phyloP scores from a whole-genome alignment of 2,329 filamentous ascomycete genomes.

The Sporothrix luriei region DNA sequence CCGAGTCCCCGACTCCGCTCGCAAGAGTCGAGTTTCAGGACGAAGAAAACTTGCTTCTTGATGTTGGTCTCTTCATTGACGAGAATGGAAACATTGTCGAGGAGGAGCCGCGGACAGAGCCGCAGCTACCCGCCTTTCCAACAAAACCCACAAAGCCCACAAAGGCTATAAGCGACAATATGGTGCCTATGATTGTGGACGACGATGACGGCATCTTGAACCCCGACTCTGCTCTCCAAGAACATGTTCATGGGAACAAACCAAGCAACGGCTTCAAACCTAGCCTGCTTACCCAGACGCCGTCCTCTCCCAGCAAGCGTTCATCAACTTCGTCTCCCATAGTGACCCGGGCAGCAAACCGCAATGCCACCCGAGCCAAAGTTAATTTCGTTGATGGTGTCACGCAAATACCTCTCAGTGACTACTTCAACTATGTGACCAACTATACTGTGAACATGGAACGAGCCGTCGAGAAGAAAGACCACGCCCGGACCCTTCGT shows the following conservation, averaged over 20 bases:
- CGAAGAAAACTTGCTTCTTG: conserved; percentile 48
- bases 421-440: conserved; percentile 32
- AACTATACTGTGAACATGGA: conserved; percentile 36
- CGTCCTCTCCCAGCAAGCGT: conserved; percentile 20
- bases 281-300: not conserved
- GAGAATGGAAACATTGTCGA: conserved; percentile 36
- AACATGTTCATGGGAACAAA: not conserved
- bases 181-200: conserved; percentile 28
- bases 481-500: conserved; percentile 23
- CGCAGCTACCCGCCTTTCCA: conserved; percentile 34
- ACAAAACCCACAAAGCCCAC: not conserved
- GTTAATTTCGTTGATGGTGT: conserved; percentile 33
- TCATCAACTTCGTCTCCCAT: not conserved
- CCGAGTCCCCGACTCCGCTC: conserved; percentile 35
- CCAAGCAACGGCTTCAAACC: not conserved
- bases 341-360: conserved; percentile 21
- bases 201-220: conserved; percentile 31
- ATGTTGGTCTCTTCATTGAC: conserved; percentile 44
- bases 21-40: conserved; percentile 45
- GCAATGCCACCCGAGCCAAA: not conserved
- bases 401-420: conserved; percentile 36
- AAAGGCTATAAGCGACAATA: not conserved
- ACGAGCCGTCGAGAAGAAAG: conserved; percentile 29
- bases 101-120: conserved; percentile 34
- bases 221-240: not conserved